Base-by-base conservation (phyloP, 768 basidiomycete genomes). In the Roridomyces roridus region DNA sequence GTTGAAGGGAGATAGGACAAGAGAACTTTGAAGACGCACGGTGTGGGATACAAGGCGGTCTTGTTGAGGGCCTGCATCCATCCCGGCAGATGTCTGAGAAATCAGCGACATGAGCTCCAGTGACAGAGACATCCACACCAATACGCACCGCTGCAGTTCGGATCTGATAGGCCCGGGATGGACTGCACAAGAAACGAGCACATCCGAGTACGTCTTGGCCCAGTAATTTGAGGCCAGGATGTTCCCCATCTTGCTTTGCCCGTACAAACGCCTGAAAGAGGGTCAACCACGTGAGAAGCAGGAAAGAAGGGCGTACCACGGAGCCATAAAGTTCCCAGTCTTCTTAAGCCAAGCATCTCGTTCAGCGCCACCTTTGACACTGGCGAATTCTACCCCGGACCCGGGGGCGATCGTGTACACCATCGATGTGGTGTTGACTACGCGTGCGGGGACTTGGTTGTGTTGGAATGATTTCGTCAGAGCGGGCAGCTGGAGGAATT, bases 401-500 rank as follows among this genome's bases (percentile, higher is more conserved):
- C 31, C 36, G 6, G 59, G 48, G 17, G 28, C 36, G 6, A n/a
- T 0, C 2, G n/a, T 39, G 40, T 61, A 41, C 20, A 18, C 59
- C 0, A 34, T 18, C 18, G 59, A 61, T 8, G 59, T 20, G 0
- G 46, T 44, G 40, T 61, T 15, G 25, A 61, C 52, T 11, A 61
- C 42, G 20, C 59, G 59, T 15, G 59, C 59, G 5, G 59, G 59
- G 20, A 39, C n/a, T 6, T 21, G 26, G 4, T 11, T 31, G 45
- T 60, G 49, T 8, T 21, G 17, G 37, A 51, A 45, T 17, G 59
- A 55, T n/a, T 36, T 50, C 6, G 40, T 46, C 17, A 60, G 34
- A 8, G 49, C 59, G 23, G 59, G 54, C 39, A 60, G 48, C 59
- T 60, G 37, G n/a, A n/a, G n/a, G n/a, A n/a, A n/a, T n/a, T n/a